Evolutionary conservation across 306 rosid species (phyloP).

Genomic region (Elaeagnus macrophylla): DNA sequence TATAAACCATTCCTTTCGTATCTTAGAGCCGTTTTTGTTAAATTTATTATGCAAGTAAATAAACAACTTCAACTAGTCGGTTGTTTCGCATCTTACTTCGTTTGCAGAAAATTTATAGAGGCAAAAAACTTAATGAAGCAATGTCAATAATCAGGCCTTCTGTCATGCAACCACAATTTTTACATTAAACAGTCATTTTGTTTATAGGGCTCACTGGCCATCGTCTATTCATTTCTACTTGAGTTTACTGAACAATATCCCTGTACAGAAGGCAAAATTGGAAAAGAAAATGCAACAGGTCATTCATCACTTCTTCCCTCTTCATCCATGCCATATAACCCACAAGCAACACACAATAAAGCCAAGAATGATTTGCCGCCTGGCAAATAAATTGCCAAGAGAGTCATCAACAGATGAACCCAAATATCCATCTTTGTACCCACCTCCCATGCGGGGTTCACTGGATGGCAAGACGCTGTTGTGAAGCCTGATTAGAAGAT

Average conservation of each 20-base stretch:
- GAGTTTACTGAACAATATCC: slow-evolving; percentile 42
- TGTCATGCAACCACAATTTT: not conserved
- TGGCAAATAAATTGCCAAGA: slow-evolving; percentile 7
- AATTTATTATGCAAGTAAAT: too few relatives aligned
- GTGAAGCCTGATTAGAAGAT: slow-evolving; percentile 47
- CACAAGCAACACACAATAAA: not conserved
- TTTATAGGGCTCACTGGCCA: slow-evolving; percentile 20
- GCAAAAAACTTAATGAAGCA: too few relatives aligned
- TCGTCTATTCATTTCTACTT: slow-evolving; percentile 27
- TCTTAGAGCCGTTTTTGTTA: too few relatives aligned
- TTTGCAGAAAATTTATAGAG: too few relatives aligned
- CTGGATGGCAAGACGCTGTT: slow-evolving; percentile 74
- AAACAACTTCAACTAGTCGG: not conserved
- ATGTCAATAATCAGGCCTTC: not conserved
- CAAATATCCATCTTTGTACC: slow-evolving; percentile 39
- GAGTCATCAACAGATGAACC: slow-evolving; percentile 26
- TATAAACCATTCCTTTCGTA: too few relatives aligned
- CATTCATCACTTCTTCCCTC: too few relatives aligned
- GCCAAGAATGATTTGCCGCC: slow-evolving; percentile 12
- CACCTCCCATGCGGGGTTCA: slow-evolving; percentile 30
- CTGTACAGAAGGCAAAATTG: slow-evolving; percentile 54
- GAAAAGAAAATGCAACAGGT: slow-evolving; percentile 15
- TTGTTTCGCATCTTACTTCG: not conserved
- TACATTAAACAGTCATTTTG: slow-evolving; percentile 9
- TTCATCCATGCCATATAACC: too few relatives aligned